Evolutionary conservation across 495 filamentous ascomycete species (phyloP).

Genomic region (Aspergillus kassunensis): DNA sequence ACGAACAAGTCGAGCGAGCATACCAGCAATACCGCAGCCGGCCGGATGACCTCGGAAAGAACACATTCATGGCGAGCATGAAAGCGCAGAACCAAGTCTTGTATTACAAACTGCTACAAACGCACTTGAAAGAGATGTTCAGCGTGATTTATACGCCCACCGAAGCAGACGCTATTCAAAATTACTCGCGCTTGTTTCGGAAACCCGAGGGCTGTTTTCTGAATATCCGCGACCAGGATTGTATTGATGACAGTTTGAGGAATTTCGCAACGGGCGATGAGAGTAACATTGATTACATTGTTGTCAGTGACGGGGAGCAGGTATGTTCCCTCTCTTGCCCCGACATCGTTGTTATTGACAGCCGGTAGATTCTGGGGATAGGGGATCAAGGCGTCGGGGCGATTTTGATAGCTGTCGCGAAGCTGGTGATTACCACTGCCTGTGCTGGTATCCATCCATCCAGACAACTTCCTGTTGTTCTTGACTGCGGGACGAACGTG

Average conservation of each 20-base stretch:
- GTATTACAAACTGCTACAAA: conserved; percentile 65
- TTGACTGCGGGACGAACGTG: conserved; percentile 85
- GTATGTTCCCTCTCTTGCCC: conserved; percentile 18
- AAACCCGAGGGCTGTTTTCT: conserved; percentile 69
- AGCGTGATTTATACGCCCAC: conserved; percentile 86
- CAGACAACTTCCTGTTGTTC: conserved; percentile 71
- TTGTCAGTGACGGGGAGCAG: conserved; percentile 75
- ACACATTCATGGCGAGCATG: conserved; percentile 78
- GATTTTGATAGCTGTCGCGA: conserved; percentile 80
- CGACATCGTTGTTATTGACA: neutral
- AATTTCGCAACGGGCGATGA: conserved; percentile 65
- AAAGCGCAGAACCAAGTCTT: conserved; percentile 79
- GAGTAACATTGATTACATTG: conserved; percentile 86
- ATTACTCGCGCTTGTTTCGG: conserved; percentile 76
- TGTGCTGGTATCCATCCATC: conserved; percentile 84
- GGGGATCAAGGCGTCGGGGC: conserved; percentile 90
- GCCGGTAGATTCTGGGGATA: conserved; percentile 70
- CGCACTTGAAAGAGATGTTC: conserved; percentile 81
- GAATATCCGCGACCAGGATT: conserved; percentile 47
- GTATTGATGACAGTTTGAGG: conserved; percentile 58
- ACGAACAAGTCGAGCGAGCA: conserved; percentile 72
- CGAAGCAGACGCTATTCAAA: conserved; percentile 85
- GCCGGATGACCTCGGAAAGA: conserved; percentile 63
- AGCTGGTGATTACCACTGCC: conserved; percentile 74
- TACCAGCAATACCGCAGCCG: conserved; percentile 72